Base-by-base conservation (phyloP, 179 eudicot species). In the Silene noctiflora region DNA sequence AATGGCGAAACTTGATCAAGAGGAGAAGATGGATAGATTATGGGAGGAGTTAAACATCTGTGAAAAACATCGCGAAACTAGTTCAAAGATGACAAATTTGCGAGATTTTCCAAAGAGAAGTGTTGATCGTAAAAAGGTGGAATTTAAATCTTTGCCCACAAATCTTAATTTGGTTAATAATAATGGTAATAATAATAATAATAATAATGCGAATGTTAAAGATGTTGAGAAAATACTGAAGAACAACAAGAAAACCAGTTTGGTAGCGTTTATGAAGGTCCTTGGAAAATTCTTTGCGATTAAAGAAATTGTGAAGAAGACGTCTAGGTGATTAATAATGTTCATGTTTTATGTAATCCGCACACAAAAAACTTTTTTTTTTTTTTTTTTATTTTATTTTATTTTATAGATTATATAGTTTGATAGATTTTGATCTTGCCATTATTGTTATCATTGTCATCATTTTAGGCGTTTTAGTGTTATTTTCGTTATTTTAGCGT, bases 21-120 rank as follows among this genome's bases (percentile, higher is more conserved):
- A 65, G 64, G 80, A 75, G 60, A 78, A 77, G 73, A 84, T 84
- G 84, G 86, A 81, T n/a, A 71, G 72, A 77, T 68, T 84, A 17
- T 81, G 86, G 86, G 82, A 83, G 46, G 84, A 78, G 51, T 67
- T 81, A 51, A 51, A 51, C 4, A 24, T 74, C 0, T 61, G 58
- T 7, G 61, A 67, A 19, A 71, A 63, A 67, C 56, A 44, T 55
- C 65, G 48, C 13, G 35, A 62, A 62, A 65, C n/a, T 51, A 51
- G 2, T 51, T 51, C 56, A 14, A 51, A 51, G 2, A 51, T 2
- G 14, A 51, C 14, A 0, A 12, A 73, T 1, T 64, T 31, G n/a
- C 67, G 42, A 67, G 66, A 21, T 4, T 42, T 14, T 42, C 1
- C 60, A 1, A 67, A 17, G 29, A 39, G 73, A 35, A 22, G 53